phyloP scores from a whole-genome alignment of 2,329 filamentous ascomycete genomes.

The Paraphoma sp. region DNA sequence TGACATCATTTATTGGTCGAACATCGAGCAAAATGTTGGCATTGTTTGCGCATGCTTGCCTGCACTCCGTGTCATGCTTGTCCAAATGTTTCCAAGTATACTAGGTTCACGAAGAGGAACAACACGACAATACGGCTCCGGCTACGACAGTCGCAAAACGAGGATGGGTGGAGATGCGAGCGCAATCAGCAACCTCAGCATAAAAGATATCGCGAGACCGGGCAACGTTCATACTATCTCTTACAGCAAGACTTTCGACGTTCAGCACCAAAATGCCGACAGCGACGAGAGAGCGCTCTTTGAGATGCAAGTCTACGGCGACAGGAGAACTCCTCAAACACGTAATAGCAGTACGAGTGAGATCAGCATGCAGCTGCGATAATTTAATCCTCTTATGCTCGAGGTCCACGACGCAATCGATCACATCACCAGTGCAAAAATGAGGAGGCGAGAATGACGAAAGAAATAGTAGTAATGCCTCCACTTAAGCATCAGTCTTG shows the following conservation, averaged over 20 bases:
- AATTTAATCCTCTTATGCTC: not conserved
- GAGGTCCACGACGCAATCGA: not conserved
- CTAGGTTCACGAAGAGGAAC: slow-evolving; percentile 35
- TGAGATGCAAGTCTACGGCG: slow-evolving; percentile 14
- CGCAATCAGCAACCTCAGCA: slow-evolving; percentile 4
- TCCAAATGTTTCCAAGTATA: slow-evolving; percentile 35
- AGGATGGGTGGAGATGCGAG: slow-evolving; percentile 32
- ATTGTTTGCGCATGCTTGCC: slow-evolving; percentile 54
- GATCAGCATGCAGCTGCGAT: slow-evolving; percentile 12
- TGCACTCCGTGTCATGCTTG: slow-evolving; percentile 42
- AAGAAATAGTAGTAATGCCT: not conserved
- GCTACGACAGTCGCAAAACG: slow-evolving; percentile 16
- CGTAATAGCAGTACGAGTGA: slow-evolving; percentile 16
- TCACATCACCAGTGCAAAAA: not conserved
- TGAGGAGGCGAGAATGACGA: not conserved
- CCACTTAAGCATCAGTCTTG: not conserved
- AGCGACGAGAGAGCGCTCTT: slow-evolving; percentile 16
- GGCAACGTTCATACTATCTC: slow-evolving; percentile 11
- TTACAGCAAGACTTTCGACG: slow-evolving; percentile 21
- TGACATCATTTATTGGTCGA: slow-evolving; percentile 18
- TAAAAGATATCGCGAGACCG: slow-evolving; percentile 2
- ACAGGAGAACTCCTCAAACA: slow-evolving; percentile 6
- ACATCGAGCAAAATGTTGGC: slow-evolving; percentile 22
- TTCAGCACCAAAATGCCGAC: slow-evolving; percentile 16
- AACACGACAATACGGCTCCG: slow-evolving; percentile 7